Evolutionary conservation across 2,329 filamentous ascomycete species (phyloP).

Genomic region (Epichloe sp.): DNA sequence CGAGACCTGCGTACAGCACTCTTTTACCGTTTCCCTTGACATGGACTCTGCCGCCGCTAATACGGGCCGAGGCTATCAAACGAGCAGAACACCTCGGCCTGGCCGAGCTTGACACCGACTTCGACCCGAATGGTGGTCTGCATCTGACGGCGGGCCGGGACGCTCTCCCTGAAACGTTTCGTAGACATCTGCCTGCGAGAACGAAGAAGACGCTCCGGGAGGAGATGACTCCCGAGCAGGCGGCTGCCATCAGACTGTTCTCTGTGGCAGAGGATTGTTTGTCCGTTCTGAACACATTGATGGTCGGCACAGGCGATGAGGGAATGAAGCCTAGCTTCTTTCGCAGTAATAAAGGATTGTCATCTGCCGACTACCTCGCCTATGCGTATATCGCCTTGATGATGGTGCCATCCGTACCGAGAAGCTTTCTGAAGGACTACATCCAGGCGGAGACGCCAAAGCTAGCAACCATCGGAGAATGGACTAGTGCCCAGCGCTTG

Average conservation of each 20-base stretch:
- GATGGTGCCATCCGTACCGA: conserved; percentile 35
- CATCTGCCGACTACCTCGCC: conserved; percentile 59
- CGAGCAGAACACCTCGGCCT: conserved; percentile 60
- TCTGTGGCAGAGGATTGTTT: conserved; percentile 59
- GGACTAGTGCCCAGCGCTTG: conserved; percentile 8
- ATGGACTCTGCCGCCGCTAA: conserved; percentile 67
- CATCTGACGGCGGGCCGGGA: conserved; percentile 24
- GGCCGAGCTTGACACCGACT: conserved; percentile 52
- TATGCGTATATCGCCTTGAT: conserved; percentile 71
- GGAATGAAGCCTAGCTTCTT: conserved; percentile 21
- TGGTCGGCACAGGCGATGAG: conserved; percentile 13
- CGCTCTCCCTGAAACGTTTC: conserved; percentile 26
- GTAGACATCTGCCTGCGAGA: conserved; percentile 22
- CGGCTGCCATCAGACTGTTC: conserved; percentile 63
- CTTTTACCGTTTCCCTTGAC: conserved; percentile 79
- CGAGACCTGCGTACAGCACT: conserved; percentile 66
- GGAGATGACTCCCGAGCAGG: conserved; percentile 56
- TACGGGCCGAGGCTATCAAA: conserved; percentile 56
- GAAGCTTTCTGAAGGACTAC: conserved; percentile 28
- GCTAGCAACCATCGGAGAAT: conserved; percentile 19
- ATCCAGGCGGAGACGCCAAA: conserved; percentile 19
- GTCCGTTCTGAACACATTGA: conserved; percentile 51
- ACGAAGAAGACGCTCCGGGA: conserved; percentile 46
- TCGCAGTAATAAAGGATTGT: conserved; percentile 10
- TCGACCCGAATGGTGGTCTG: conserved; percentile 24